Evolutionary conservation across 2,329 filamentous ascomycete species (phyloP).

Genomic region (Pseudogymnoascus sp.): DNA sequence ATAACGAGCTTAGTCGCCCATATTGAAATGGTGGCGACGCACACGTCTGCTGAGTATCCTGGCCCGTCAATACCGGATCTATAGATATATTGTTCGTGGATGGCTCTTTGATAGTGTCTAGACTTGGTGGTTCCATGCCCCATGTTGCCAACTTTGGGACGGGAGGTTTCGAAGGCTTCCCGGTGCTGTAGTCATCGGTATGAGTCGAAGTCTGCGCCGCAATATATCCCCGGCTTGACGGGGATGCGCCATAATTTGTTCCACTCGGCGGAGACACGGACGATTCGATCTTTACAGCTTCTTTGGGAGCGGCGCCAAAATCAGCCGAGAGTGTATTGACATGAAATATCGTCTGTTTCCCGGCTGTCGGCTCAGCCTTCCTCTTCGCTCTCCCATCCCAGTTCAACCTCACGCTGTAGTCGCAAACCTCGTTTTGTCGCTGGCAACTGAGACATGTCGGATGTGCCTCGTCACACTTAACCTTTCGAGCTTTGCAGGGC

Average conservation of each 20-base stretch:
- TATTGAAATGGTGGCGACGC: constrained; percentile 13
- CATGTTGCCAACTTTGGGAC: background rate
- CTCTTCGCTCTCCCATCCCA: constrained; percentile 68
- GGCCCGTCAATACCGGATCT: constrained; percentile 17
- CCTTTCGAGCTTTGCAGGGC: constrained; percentile 72
- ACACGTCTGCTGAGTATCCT: background rate
- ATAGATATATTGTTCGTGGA: constrained; percentile 12
- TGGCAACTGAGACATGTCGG: constrained; percentile 66
- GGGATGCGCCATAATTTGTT: background rate
- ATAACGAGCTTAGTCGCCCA: background rate
- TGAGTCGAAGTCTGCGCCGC: background rate
- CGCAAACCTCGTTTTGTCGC: constrained; percentile 63
- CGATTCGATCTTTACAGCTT: background rate
- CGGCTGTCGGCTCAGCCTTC: constrained; percentile 34
- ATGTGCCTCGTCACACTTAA: constrained; percentile 75
- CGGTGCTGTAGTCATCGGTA: background rate
- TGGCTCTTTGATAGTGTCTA: background rate
- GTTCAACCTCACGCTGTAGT: constrained; percentile 74
- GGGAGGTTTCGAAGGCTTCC: background rate
- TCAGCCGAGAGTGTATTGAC: background rate
- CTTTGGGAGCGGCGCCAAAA: background rate
- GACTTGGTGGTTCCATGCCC: background rate
- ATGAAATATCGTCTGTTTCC: background rate
- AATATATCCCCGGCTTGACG: background rate
- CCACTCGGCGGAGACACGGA: background rate